Evolutionary conservation across 768 basidiomycete species (phyloP).

Genomic region (Cyathus striatus): DNA sequence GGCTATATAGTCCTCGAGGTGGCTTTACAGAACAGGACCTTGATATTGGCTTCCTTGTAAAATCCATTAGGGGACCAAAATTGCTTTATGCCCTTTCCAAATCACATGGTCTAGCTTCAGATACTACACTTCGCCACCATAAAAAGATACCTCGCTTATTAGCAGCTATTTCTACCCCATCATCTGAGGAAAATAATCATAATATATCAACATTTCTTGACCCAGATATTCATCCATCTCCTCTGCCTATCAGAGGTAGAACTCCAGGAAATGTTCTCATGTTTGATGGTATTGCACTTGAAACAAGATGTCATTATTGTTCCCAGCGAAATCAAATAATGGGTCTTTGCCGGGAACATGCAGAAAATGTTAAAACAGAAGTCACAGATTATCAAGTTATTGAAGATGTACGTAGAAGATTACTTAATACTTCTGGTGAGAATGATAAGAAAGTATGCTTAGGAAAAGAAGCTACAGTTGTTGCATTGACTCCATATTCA

Average conservation of each 20-base stretch:
- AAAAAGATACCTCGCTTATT: too few relatives aligned
- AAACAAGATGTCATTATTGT: conserved; percentile 13
- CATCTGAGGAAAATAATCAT: conserved; percentile 5
- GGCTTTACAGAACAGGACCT: conserved; percentile 12
- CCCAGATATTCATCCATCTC: conserved; percentile 4
- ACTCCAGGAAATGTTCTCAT: conserved; percentile 13
- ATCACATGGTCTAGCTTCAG: conserved; percentile 6
- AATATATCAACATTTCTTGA: conserved; percentile 11
- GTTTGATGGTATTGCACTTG: conserved; percentile 22
- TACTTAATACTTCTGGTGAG: conserved; percentile 7
- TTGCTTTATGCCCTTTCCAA: conserved; percentile 20
- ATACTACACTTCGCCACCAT: too few relatives aligned
- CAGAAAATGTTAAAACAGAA: conserved; percentile 3
- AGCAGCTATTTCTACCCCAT: conserved; percentile 5
- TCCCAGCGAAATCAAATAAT: conserved; percentile 6
- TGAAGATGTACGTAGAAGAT: too few relatives aligned
- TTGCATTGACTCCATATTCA: conserved; percentile 16
- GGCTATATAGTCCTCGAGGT: conserved; percentile 7
- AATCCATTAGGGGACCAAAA: conserved; percentile 16
- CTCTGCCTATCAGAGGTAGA: too few relatives aligned
- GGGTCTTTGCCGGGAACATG: conserved; percentile 22
- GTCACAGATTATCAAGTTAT: conserved; percentile 6
- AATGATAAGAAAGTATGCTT: conserved; percentile 7
- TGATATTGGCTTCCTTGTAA: conserved; percentile 20
- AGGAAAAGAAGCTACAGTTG: conserved; percentile 22